Percentiles rank a stretch among this genome's conserved stretches.
Conservation (phyloP, 306 rosid species). For the Pyrus pyrifolia region DNA sequence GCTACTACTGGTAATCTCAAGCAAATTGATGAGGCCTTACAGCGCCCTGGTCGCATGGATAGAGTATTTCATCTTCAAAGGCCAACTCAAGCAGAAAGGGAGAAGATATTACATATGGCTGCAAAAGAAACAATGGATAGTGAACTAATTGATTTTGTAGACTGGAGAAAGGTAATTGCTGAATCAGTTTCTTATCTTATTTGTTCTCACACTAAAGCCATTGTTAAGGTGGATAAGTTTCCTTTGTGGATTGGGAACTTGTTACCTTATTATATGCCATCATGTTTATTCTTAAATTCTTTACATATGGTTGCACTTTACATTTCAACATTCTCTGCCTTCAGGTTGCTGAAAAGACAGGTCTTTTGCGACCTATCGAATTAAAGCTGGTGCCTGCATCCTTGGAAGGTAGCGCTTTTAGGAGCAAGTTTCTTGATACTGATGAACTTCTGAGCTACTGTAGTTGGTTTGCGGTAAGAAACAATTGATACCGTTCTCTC, state of each 20-base stretch:
- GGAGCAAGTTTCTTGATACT: slow-evolving; percentile 74
- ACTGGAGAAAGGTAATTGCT: slow-evolving; percentile 82
- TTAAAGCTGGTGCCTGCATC: slow-evolving; percentile 88
- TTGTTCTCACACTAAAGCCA: slow-evolving; percentile 4
- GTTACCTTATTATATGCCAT: background rate
- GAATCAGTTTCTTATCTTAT: slow-evolving; percentile 1
- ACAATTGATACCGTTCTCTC: slow-evolving; percentile 2
- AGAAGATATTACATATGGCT: slow-evolving; percentile 61
- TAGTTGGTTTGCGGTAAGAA: slow-evolving; percentile 78
- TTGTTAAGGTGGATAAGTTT: slow-evolving; percentile 2
- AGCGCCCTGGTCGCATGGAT: slow-evolving; percentile 99
- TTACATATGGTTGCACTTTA: too few relatives aligned
- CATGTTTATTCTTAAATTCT: background rate
- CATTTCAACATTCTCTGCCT: slow-evolving; percentile 16
- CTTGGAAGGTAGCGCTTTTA: slow-evolving; percentile 86
- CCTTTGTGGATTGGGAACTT: background rate
- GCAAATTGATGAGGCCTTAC: slow-evolving; percentile 87
- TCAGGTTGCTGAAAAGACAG: slow-evolving; percentile 91
- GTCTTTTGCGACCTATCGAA: slow-evolving; percentile 84
- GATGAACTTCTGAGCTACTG: slow-evolving; percentile 89
- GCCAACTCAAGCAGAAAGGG: slow-evolving; percentile 89
- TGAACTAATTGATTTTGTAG: slow-evolving; percentile 76
- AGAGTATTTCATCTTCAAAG: slow-evolving; percentile 97
- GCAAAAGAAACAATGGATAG: slow-evolving; percentile 91
- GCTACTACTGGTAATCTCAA: slow-evolving; percentile 91